A percentile compares a stretch with the other conserved stretches of the same genome.
Conservation (phyloP, 2,329 filamentous ascomycete species). For the Teratosphaeria epicoccoides region DNA sequence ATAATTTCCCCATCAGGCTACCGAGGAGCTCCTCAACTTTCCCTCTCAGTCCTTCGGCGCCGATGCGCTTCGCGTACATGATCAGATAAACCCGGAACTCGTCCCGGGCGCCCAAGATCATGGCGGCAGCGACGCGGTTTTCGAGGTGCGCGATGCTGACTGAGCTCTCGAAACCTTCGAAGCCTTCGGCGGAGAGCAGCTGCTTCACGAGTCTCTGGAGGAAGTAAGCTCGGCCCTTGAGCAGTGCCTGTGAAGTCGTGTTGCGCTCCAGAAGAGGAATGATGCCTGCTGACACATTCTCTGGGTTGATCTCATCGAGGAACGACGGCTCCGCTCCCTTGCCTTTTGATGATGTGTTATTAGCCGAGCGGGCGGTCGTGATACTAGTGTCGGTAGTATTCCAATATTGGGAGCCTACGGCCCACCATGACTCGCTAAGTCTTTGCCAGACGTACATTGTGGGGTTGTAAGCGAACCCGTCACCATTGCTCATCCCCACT, state of each 20-base stretch:
- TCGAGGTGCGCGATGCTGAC: slow-evolving; percentile 92
- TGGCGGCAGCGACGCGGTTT: slow-evolving; percentile 80
- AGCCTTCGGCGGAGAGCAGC: slow-evolving; percentile 77
- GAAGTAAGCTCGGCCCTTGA: slow-evolving; percentile 85
- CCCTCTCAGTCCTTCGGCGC: slow-evolving; percentile 71
- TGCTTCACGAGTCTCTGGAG: slow-evolving; percentile 85
- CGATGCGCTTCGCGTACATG: slow-evolving; percentile 95
- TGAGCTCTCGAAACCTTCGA: slow-evolving; percentile 80
- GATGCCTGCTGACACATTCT: slow-evolving; percentile 73
- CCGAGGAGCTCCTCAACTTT: slow-evolving; percentile 92
- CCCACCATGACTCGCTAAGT: slow-evolving; percentile 96
- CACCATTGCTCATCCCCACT: slow-evolving; percentile 86
- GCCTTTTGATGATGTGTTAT: slow-evolving; percentile 45
- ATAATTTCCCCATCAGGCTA: slow-evolving; percentile 63
- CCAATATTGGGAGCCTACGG: slow-evolving; percentile 96
- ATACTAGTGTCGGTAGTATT: slow-evolving; percentile 91
- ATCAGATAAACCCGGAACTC: slow-evolving; percentile 93
- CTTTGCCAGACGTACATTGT: slow-evolving; percentile 87
- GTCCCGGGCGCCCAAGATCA: slow-evolving; percentile 74
- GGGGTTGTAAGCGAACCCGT: slow-evolving; percentile 82
- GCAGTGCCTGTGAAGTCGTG: slow-evolving; percentile 82
- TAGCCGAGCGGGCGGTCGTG: slow-evolving; percentile 59
- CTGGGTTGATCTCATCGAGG: slow-evolving; percentile 40
- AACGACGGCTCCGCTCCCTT: slow-evolving; percentile 10
- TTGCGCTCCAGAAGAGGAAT: slow-evolving; percentile 89